Conservation (phyloP, 2,329 filamentous ascomycete species). For the Colletotrichum horii region DNA sequence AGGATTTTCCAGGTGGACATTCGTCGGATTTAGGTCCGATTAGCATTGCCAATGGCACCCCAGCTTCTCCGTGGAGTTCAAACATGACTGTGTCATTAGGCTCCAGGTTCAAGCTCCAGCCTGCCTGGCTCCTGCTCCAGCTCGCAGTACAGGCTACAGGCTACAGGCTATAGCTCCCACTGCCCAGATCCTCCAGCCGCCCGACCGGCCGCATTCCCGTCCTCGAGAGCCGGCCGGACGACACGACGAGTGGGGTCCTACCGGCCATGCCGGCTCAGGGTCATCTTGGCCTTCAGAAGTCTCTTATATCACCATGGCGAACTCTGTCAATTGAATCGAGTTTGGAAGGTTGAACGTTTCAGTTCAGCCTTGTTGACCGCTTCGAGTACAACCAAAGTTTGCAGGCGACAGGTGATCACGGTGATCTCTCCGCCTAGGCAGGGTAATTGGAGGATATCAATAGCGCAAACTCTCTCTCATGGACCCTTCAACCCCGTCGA, state of each 20-base stretch:
- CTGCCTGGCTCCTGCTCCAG: neutral
- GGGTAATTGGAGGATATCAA: constrained; percentile 11
- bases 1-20: neutral
- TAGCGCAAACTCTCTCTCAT: constrained; percentile 16
- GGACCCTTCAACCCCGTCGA: constrained; percentile 4
- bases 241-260: neutral
- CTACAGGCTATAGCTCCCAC: neutral
- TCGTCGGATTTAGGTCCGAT: neutral
- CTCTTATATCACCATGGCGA: constrained; percentile 11
- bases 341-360: neutral
- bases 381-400: constrained; percentile 1
- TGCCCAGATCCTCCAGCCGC: neutral
- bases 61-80: neutral
- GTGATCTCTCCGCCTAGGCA: constrained; percentile 11
- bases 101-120: neutral
- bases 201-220: neutral
- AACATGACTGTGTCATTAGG: neutral
- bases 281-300: neutral
- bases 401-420: constrained; percentile 13
- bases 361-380: constrained; percentile 20
- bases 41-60: neutral
- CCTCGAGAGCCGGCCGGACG: neutral
- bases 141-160: too few species aligned
- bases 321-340: constrained; percentile 1
- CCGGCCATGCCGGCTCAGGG: neutral